Percentiles rank a stretch among this genome's conserved stretches.
phyloP scores from a whole-genome alignment of 805 yeast genomes.

The Myxozyma melibiosi region DNA sequence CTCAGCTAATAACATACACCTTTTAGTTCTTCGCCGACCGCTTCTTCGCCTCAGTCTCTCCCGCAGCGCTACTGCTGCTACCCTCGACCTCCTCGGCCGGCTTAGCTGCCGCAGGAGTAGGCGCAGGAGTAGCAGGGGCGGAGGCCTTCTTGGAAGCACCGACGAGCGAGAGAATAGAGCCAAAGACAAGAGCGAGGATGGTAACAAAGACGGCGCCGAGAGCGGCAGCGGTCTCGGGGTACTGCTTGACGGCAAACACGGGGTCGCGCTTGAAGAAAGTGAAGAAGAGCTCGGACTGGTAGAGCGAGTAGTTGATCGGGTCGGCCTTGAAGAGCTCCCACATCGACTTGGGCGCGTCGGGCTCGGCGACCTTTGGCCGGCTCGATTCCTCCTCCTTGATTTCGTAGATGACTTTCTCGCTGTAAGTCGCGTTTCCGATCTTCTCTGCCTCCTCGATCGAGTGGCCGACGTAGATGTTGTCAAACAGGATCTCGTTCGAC shows the following conservation, averaged over 20 bases:
- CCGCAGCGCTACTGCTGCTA: slow-evolving; percentile 12
- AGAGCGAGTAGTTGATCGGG: slow-evolving; percentile 41
- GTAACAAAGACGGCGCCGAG: slow-evolving; percentile 36
- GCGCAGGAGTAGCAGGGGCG: slow-evolving; percentile 1
- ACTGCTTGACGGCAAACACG: slow-evolving; percentile 40
- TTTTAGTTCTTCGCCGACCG: slow-evolving; percentile 17
- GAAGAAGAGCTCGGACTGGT: slow-evolving; percentile 39
- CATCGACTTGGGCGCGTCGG: slow-evolving; percentile 18
- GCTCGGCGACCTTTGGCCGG: slow-evolving; percentile 15
- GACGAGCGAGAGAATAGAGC: slow-evolving; percentile 35
- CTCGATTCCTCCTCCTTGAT: slow-evolving; percentile 29
- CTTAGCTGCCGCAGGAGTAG: slow-evolving; percentile 1
- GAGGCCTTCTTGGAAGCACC: slow-evolving; percentile 7
- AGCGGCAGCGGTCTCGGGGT: slow-evolving; percentile 44
- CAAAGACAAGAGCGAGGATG: slow-evolving; percentile 37
- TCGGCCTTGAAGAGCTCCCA: slow-evolving; percentile 40
- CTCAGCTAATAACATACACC: neutral
- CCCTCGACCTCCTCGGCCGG: slow-evolving; percentile 9
- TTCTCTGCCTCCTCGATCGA: slow-evolving; percentile 80
- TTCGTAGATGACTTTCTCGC: slow-evolving; percentile 45
- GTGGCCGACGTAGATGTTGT: slow-evolving; percentile 84
- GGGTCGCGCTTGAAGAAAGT: slow-evolving; percentile 40
- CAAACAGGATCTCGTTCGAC: slow-evolving; percentile 72
- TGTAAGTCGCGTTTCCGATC: slow-evolving; percentile 76
- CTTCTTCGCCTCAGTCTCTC: slow-evolving; percentile 19